These are phyloP conservation scores for Leptosphaerulina australis DNA, from an alignment of 2,329 filamentous ascomycete genomes.

Conservation along the genomic window DNA sequence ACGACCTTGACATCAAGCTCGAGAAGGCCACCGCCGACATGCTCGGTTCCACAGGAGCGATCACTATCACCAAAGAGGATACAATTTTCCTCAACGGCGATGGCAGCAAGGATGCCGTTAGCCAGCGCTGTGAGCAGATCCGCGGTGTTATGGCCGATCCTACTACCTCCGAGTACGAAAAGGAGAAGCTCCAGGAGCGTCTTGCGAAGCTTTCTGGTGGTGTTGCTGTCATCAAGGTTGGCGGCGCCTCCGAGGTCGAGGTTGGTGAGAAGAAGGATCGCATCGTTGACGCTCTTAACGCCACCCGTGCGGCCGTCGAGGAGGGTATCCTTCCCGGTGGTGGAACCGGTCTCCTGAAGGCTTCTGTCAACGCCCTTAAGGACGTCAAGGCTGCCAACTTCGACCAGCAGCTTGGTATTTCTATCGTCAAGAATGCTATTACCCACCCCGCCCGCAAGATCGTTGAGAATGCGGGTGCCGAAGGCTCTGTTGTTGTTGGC, in stretches of 20 bases:
- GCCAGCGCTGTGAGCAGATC: conserved; percentile 98
- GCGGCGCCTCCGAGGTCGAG: conserved; percentile 96
- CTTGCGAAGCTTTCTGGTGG: conserved; percentile 98
- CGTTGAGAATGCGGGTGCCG: conserved; percentile 95
- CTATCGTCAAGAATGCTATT: conserved; percentile 97
- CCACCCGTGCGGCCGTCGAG: conserved; percentile 96
- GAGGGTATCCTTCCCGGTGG: conserved; percentile 98
- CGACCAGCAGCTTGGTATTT: conserved; percentile 97
- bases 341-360: conserved; percentile 98
- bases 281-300: conserved; percentile 97
- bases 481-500: conserved; percentile 94
- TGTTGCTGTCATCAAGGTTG: conserved; percentile 99
- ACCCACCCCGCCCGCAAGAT: conserved; percentile 93
- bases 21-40: conserved; percentile 96
- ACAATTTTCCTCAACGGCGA: conserved; percentile 98
- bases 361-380: conserved; percentile 83
- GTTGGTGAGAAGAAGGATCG: conserved; percentile 99
- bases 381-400: conserved; percentile 91
- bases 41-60: conserved; percentile 95
- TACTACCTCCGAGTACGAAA: conserved; percentile 97
- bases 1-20: conserved; percentile 98
- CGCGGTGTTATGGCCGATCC: conserved; percentile 94
- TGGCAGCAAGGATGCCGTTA: conserved; percentile 89
- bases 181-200: conserved; percentile 99
- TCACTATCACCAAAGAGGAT: conserved; percentile 99